Percentiles rank a stretch among this genome's conserved stretches.
Conservation (phyloP, 2,329 filamentous ascomycete species). For the Truncatella angustata region DNA sequence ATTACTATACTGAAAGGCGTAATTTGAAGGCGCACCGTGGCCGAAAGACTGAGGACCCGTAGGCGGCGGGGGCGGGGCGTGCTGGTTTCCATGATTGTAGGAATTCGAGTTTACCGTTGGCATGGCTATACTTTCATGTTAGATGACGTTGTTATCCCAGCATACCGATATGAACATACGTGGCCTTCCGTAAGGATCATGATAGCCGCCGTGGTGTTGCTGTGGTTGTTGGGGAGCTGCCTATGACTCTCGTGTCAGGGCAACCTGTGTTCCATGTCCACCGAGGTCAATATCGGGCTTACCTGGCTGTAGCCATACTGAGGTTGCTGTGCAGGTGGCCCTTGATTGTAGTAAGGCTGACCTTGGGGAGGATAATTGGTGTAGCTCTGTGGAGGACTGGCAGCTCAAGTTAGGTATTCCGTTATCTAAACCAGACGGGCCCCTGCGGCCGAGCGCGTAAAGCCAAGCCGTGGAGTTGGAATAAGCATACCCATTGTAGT, state of each 20-base stretch:
- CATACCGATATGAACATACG: conserved; percentile 32
- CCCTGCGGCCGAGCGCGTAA: too few species aligned
- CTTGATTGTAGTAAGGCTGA: conserved; percentile 40
- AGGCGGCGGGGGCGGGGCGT: conserved; percentile 65
- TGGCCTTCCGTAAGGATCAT: conserved; percentile 49
- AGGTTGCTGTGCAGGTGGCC: conserved; percentile 42
- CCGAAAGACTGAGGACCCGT: conserved; percentile 70
- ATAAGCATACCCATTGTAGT: conserved; percentile 25
- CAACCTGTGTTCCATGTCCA: not conserved
- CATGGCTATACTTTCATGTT: conserved; percentile 28
- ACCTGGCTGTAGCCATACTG: conserved; percentile 31
- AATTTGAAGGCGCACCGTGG: conserved; percentile 73
- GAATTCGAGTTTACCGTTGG: conserved; percentile 48
- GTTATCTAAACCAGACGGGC: too few species aligned
- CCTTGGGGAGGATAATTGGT: conserved; percentile 45
- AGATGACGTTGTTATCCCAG: not conserved
- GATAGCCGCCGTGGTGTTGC: conserved; percentile 41
- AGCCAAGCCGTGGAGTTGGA: too few species aligned
- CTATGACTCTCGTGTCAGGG: conserved; percentile 29
- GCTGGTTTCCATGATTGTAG: conserved; percentile 55
- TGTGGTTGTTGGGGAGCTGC: conserved; percentile 37
- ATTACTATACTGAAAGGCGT: conserved; percentile 86
- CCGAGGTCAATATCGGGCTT: not conserved
- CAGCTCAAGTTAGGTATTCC: not conserved
- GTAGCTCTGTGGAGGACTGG: conserved; percentile 44